These are phyloP conservation scores for Agaricus bisporus DNA, from an alignment of 768 basidiomycete genomes.

Conservation along the genomic window DNA sequence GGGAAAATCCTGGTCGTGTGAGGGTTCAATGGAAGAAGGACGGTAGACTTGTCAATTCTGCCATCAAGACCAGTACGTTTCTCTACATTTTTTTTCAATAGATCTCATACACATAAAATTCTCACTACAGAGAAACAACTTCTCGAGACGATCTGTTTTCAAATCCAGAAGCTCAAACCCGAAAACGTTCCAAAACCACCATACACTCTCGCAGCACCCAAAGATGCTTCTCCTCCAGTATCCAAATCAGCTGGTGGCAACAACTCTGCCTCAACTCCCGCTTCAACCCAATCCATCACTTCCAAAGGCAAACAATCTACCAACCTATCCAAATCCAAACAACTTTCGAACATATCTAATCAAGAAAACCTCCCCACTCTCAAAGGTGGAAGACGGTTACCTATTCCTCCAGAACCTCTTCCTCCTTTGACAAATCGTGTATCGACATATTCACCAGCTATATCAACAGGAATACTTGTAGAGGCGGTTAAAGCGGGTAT, in stretches of 20 bases:
- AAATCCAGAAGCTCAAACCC: conserved; percentile 69
- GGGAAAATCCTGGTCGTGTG: conserved; percentile 97
- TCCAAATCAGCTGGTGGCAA: conserved; percentile 6
- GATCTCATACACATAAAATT: neutral
- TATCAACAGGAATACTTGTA: conserved; percentile 72
- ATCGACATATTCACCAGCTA: conserved; percentile 74
- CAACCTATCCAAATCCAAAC: conserved; percentile 11
- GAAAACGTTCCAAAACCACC: conserved; percentile 65
- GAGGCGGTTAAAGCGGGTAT: conserved; percentile 85
- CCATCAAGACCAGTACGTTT: conserved; percentile 71
- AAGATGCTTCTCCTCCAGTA: conserved; percentile 10
- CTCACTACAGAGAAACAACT: conserved; percentile 71
- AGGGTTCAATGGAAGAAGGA: conserved; percentile 91
- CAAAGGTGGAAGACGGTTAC: conserved; percentile 41
- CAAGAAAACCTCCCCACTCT: conserved; percentile 18
- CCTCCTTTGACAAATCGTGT: conserved; percentile 70
- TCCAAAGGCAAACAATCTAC: conserved; percentile 47
- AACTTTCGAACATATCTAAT: conserved; percentile 7
- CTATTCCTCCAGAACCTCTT: conserved; percentile 70
- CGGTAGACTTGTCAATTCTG: conserved; percentile 53
- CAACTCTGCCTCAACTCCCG: neutral
- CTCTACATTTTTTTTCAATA: neutral
- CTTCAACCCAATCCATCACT: conserved; percentile 17
- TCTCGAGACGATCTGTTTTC: conserved; percentile 64
- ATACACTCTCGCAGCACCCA: conserved; percentile 29